phyloP scores from a whole-genome alignment of 768 basidiomycete species.

The Cystofilobasidium macerans region DNA sequence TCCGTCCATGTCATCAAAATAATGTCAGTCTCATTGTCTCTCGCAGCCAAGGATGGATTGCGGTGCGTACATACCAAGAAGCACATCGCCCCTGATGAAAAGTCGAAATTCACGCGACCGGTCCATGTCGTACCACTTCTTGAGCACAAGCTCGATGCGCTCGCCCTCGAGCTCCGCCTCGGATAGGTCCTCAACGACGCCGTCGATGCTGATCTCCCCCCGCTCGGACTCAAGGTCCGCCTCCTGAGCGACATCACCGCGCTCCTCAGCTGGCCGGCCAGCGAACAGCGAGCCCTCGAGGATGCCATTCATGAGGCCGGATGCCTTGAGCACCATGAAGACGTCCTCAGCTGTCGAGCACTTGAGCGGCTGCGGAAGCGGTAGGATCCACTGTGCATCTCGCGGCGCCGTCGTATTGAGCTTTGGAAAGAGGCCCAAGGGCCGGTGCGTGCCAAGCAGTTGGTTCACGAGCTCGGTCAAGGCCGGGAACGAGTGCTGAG shows the following conservation, averaged over 20 bases:
- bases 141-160: constrained; percentile 61
- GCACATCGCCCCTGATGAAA: constrained; percentile 61
- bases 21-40: not conserved
- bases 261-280: not conserved
- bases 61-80: constrained; percentile 60
- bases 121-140: constrained; percentile 82
- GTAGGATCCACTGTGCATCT: constrained; percentile 88
- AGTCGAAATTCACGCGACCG: constrained; percentile 76
- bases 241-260: not conserved
- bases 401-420: constrained; percentile 91
- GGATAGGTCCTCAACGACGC: constrained; percentile 41
- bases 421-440: constrained; percentile 77
- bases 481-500: constrained; percentile 62
- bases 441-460: constrained; percentile 39
- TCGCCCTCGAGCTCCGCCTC: constrained; percentile 27
- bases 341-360: constrained; percentile 82
- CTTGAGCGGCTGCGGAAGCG: constrained; percentile 68
- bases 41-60: not conserved
- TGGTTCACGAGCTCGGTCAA: constrained; percentile 55
- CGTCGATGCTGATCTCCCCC: constrained; percentile 53
- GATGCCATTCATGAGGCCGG: constrained; percentile 52
- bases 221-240: constrained; percentile 52
- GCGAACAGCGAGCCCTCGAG: constrained; percentile 1
- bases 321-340: constrained; percentile 82
- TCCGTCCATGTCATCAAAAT: too few relatives aligned